Evolutionary conservation across 2,329 filamentous ascomycete genomes (phyloP), one percentile per base, ranked within the genome.

Genomic region (Didymosphaeria variabile): DNA sequence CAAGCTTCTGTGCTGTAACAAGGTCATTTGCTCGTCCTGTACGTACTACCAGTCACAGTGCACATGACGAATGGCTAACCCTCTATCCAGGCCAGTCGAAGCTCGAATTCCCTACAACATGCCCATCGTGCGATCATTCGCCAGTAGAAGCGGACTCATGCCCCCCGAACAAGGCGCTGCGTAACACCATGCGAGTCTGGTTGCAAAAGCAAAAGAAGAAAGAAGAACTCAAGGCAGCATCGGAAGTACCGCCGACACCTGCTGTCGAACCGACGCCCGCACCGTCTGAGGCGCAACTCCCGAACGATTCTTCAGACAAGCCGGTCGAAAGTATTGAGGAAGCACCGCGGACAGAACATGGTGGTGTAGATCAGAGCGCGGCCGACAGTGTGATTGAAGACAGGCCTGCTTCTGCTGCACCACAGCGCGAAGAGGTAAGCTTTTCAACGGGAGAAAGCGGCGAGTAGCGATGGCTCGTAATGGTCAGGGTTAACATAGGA

Each of bases 11-110:
- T 99, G 95, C 80, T 99, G 95, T 79, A 95, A 97, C 74, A 94
- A 97, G 76, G 90, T 91, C 44, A 97, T 98, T 60, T 98, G 95
- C 83, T 91, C 94, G 74, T 86, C 84, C 67, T 99, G 95, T 97
- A 83, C 74, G 90, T 53, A 42, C 19, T 17, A n/a, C 12, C 26
- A 45, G 19, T n/a, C 12, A 7, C 21, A 21, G n/a, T n/a, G 15
- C 9, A 21, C 42, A 26, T 23, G 17, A 15, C 31, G 13, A 32
- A 21, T 23, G 54, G 31, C 65, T 69, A 44, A 68, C 42, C 12
- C 26, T 44, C 23, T n/a, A 60, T 10, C 23, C 53, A 77, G 75
- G 75, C 55, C 70, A 73, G 51, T 63, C 65, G 8, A 74, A 73
- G 55, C 60, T 68, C 21, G 67, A 94, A 89, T 77, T 93, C 77